phyloP scores from a whole-genome alignment of 2,329 filamentous ascomycete species.

The Sporothrix brasiliensis region DNA sequence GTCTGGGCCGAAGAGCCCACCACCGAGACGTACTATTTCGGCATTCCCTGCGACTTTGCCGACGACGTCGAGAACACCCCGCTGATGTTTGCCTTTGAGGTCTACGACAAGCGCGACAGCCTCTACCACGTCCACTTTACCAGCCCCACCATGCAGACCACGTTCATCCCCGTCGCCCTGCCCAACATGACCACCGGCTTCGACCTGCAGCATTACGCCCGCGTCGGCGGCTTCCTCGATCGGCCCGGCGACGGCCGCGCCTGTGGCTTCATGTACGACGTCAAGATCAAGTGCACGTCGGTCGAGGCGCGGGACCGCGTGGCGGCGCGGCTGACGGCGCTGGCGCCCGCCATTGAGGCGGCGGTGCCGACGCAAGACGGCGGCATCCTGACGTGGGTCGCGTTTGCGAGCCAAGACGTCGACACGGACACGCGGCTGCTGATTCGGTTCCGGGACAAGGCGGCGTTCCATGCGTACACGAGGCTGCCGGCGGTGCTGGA shows the following conservation, averaged over 20 bases:
- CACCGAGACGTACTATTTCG: slow-evolving; percentile 50
- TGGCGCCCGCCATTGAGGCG: slow-evolving; percentile 33
- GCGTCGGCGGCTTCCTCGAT: slow-evolving; percentile 42
- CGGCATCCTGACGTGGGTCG: slow-evolving; percentile 40
- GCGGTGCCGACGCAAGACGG: slow-evolving; percentile 28
- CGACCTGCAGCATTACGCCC: slow-evolving; percentile 43
- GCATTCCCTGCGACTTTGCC: slow-evolving; percentile 45
- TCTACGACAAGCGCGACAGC: slow-evolving; percentile 41
- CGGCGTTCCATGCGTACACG: slow-evolving; percentile 39
- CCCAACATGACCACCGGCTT: slow-evolving; percentile 42
- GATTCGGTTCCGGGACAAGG: slow-evolving; percentile 39
- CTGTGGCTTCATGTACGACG: slow-evolving; percentile 42
- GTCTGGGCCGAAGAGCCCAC: slow-evolving; percentile 44
- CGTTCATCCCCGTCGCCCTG: slow-evolving; percentile 40
- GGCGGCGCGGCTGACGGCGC: slow-evolving; percentile 26
- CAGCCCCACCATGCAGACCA: slow-evolving; percentile 40
- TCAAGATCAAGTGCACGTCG: slow-evolving; percentile 37
- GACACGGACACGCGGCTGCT: slow-evolving; percentile 40
- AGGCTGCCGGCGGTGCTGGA: slow-evolving; percentile 37
- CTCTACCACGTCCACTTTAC: slow-evolving; percentile 43
- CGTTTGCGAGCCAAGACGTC: slow-evolving; percentile 40
- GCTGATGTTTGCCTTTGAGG: slow-evolving; percentile 45
- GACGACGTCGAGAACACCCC: slow-evolving; percentile 41
- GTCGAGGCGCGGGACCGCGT: slow-evolving; percentile 33
- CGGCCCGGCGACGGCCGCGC: slow-evolving; percentile 34